Evolutionary conservation across 2,329 filamentous ascomycete genomes (phyloP).

Genomic region (Huntiella abstrusa): DNA sequence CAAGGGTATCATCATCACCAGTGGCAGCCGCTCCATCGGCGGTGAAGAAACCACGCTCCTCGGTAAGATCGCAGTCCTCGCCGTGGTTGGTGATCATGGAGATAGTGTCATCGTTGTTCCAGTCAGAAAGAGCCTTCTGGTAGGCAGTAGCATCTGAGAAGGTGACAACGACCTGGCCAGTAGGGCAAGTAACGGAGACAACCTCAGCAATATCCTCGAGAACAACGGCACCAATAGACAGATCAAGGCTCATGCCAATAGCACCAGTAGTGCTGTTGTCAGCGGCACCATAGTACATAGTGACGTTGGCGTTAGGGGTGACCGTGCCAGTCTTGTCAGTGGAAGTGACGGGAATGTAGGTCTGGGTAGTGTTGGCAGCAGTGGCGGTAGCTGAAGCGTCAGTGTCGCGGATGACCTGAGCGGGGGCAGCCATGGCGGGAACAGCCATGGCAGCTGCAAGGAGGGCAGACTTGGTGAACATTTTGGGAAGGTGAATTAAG

Average conservation of each 20-base stretch:
- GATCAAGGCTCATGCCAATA: slow-evolving; percentile 14
- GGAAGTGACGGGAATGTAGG: neutral
- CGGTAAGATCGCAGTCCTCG: slow-evolving; percentile 22
- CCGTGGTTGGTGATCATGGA: slow-evolving; percentile 25
- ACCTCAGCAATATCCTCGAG: slow-evolving; percentile 13
- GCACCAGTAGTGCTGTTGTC: slow-evolving; percentile 11
- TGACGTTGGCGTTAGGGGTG: slow-evolving; percentile 1
- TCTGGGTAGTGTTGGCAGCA: slow-evolving; percentile 3
- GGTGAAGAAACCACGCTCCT: slow-evolving; percentile 23
- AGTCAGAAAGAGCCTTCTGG: slow-evolving; percentile 12
- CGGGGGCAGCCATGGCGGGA: neutral
- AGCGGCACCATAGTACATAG: slow-evolving; percentile 12
- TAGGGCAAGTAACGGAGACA: slow-evolving; percentile 12
- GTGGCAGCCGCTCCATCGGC: slow-evolving; percentile 15
- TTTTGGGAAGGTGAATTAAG: neutral
- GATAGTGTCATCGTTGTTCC: slow-evolving; percentile 14
- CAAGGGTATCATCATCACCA: neutral
- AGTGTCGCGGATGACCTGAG: neutral
- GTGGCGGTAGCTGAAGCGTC: neutral
- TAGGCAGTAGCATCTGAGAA: slow-evolving; percentile 12
- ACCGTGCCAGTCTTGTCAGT: slow-evolving; percentile 10
- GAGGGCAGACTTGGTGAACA: neutral
- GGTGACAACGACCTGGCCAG: slow-evolving; percentile 12
- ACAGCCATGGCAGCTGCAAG: neutral
- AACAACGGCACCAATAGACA: slow-evolving; percentile 14